Percentiles rank a stretch among this genome's conserved stretches.
These are phyloP conservation scores for Talaromyces ruber DNA, from an alignment of 495 filamentous ascomycete genomes.

Conservation along the genomic window DNA sequence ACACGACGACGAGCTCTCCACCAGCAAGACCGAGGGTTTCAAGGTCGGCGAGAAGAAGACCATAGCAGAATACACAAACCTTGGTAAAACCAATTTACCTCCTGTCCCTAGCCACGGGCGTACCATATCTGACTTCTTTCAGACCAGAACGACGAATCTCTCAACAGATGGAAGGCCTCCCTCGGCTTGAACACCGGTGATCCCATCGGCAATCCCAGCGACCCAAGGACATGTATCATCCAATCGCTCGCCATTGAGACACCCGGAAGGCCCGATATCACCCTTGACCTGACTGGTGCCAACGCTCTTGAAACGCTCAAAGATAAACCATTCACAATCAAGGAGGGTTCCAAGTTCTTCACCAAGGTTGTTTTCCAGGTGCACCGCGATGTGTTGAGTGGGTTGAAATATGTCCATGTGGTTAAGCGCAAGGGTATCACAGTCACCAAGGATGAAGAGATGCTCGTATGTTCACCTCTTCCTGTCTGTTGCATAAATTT, in stretches of 20 bases:
- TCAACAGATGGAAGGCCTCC: slow-evolving; percentile 94
- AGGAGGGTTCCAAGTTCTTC: slow-evolving; percentile 84
- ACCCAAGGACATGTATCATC: slow-evolving; percentile 82
- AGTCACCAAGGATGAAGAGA: slow-evolving; percentile 86
- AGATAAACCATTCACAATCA: slow-evolving; percentile 79
- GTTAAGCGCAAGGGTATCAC: slow-evolving; percentile 80
- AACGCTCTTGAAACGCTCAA: slow-evolving; percentile 6
- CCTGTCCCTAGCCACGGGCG: slow-evolving; percentile 34
- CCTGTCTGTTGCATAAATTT: neutral
- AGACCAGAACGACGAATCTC: slow-evolving; percentile 77
- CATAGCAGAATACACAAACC: slow-evolving; percentile 79
- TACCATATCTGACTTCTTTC: neutral
- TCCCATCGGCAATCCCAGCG: slow-evolving; percentile 59
- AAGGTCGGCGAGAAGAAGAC: slow-evolving; percentile 98
- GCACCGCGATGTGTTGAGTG: slow-evolving; percentile 88
- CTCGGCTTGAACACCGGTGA: slow-evolving; percentile 68
- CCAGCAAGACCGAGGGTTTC: slow-evolving; percentile 86
- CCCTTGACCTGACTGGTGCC: slow-evolving; percentile 63
- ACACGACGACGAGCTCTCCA: slow-evolving; percentile 75
- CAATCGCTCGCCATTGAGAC: slow-evolving; percentile 78
- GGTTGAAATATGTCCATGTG: slow-evolving; percentile 88
- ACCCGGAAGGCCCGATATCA: slow-evolving; percentile 68
- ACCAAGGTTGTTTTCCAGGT: slow-evolving; percentile 93
- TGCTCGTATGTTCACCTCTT: slow-evolving; percentile 62
- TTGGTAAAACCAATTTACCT: slow-evolving; percentile 58